phyloP scores from a whole-genome alignment of 306 rosid genomes.

The Biancaea sappan region DNA sequence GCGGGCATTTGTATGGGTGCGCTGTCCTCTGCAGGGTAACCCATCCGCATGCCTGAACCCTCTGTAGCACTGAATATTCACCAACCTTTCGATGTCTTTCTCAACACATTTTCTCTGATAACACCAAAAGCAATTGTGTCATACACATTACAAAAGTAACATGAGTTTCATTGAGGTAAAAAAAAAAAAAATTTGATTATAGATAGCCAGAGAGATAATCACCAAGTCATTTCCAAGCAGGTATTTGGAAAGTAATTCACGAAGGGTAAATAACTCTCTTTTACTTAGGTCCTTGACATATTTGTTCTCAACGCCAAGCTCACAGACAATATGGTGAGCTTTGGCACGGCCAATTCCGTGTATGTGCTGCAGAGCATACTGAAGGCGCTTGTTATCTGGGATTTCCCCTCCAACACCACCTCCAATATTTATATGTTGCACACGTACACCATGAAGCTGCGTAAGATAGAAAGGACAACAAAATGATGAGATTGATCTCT shows the following conservation, averaged over 20 bases:
- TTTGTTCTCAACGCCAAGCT: conserved; percentile 67
- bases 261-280: conserved; percentile 59
- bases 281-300: conserved; percentile 68
- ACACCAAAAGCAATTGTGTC: conserved; percentile 7
- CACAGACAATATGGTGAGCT: conserved; percentile 63
- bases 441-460: conserved; percentile 53
- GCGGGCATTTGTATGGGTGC: conserved; percentile 67
- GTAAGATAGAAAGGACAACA: not conserved
- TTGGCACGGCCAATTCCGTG: conserved; percentile 69
- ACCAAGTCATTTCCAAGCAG: conserved; percentile 72
- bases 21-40: conserved; percentile 68
- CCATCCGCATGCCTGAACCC: conserved; percentile 59
- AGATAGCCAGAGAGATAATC: not conserved
- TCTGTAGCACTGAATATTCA: conserved; percentile 57
- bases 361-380: conserved; percentile 65
- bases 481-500: not conserved
- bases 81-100: conserved; percentile 55
- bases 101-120: conserved; percentile 50
- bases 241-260: conserved; percentile 66
- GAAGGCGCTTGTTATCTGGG: conserved; percentile 67
- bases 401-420: conserved; percentile 81
- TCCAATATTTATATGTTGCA: conserved; percentile 53
- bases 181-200: not conserved
- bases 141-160: conserved; percentile 20
- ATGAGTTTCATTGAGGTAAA: not conserved